Base-by-base conservation (phyloP, 2,329 filamentous ascomycete species). In the Malbranchea zuffiana region DNA sequence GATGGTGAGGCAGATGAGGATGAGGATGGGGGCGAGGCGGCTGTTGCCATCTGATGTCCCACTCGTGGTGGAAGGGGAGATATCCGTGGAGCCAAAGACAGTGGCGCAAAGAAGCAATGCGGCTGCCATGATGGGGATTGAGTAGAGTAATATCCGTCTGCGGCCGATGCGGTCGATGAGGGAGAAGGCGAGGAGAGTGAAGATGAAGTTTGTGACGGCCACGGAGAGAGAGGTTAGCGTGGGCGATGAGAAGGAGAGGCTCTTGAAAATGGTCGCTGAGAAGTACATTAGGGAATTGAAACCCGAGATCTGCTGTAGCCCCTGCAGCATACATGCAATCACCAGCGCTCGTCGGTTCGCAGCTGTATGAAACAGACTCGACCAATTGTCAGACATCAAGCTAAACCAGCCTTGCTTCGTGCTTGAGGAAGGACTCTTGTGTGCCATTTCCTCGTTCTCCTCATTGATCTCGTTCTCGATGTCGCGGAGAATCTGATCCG, bases 201-300 rank as follows among this genome's bases (percentile, higher is more conserved):
- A 84, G 37, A 80, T 52, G 49, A 88, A 87, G 52, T 92, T 93
- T 31, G 86, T 90, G 40, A 80, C 68, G 0, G 85, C 85, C 10
- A 94, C 80, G 2, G 77, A 78, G 41, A 92, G 71, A 1, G 83
- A 83, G 1, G 82, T 85, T 33, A 88, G 69, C 0, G 83, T 90
- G 4, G 85, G 84, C 38, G 76, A 80, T 27, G 71, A 69, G 55
- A 93, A 93, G 1, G 80, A 80, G 1, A 93, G 71, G 20, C 85
- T 69, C 2, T 74, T 71, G 53, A 88, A 88, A 19, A 88, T 84
- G 5, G 82, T 86, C 3, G 81, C 82, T 0, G 82, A 85, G 54
- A 85, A 93, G 60, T 93, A 93, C 84, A 93, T 93, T 19, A 94
- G 67, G 7, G 82, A 86, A 62, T 94, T 93, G 59, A 90, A 90